Evolutionary conservation across 2,329 filamentous ascomycete genomes (phyloP), one percentile per base, ranked within the genome.

Genomic region (Penicillium thymicola): DNA sequence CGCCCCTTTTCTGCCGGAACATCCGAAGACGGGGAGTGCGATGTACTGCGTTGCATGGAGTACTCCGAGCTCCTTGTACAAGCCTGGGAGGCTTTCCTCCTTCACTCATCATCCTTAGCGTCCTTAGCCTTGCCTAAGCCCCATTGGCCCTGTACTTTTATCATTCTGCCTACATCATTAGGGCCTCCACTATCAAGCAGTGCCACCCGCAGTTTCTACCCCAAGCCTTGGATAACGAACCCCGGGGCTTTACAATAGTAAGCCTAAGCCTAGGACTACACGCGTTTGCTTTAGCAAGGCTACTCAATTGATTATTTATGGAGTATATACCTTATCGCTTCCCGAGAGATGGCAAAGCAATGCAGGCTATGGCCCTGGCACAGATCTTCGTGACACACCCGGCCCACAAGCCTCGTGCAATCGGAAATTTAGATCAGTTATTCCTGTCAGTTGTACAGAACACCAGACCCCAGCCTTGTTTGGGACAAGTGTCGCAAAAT

Each of bases 291-390:
- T 25, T 23, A 14, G 10, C 41, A 28, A 55, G 53, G 53, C 53
- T 51, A 27, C 47, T 40, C 18, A 44, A 51, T 55, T 51, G 14
- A 21, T 40, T 44, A 51, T 45, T 44, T 40, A 18, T 13, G 41
- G 48, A 51, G 16, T 25, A 13, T 18, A 32, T 34, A 10, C 14
- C 30, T 18, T 21, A 34, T 44, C 11, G 14, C 21, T 46, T 4
- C 41, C 28, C 21, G 16, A 27, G 43, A 38, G 21, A 37, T 16
- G n/a, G 28, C 40, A 45, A 25, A 40, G 6, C 21, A 44, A 43
- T 40, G 25, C 48, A 45, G 38, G 32, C 46, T 55, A 51, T 44
- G 32, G 4, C 21, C 21, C n/a, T 45, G 18, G 46, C 18, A 32
- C 36, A 23, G n/a, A 16, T 46, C n/a, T 38, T 42, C 23, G 51